These are phyloP conservation scores for Pseudogymnoascus sp. DNA, from an alignment of 2,329 filamentous ascomycete species.

Conservation along the genomic window DNA sequence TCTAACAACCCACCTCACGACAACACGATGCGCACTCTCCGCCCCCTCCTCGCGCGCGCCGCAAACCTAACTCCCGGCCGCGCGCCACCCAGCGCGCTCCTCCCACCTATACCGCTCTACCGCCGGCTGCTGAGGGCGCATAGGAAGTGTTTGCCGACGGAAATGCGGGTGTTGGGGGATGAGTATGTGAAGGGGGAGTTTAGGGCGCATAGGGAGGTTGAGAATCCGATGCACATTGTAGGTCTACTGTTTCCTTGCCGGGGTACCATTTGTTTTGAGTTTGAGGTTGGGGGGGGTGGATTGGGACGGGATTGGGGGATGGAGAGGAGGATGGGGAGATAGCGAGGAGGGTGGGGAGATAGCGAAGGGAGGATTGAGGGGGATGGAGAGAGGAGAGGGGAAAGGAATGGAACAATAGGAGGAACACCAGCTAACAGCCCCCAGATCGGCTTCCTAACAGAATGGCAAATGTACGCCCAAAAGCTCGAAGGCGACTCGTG, in stretches of 20 bases:
- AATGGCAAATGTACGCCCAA: conserved; percentile 95
- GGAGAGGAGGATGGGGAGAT: neutral
- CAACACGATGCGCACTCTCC: neutral
- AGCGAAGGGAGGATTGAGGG: no score
- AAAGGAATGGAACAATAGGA: neutral
- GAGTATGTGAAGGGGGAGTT: conserved; percentile 93
- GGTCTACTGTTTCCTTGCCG: conserved; percentile 28
- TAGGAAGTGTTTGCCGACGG: conserved; percentile 64
- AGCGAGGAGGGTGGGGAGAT: no score
- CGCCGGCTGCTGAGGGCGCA: conserved; percentile 80
- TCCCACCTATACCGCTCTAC: conserved; percentile 86
- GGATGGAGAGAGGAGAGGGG: no score
- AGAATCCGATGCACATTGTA: conserved; percentile 90
- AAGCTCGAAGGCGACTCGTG: conserved; percentile 81
- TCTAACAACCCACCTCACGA: neutral
- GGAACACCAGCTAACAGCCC: neutral
- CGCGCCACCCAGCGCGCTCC: conserved; percentile 52
- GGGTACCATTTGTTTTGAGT: no score
- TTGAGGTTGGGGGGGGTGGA: neutral
- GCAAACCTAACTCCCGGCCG: neutral
- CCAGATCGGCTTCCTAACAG: conserved; percentile 88
- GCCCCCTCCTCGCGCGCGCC: neutral
- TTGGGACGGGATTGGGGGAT: neutral
- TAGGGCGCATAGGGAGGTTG: conserved; percentile 70
- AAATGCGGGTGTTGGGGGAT: conserved; percentile 79